Evolutionary conservation across 148 eudicot species (phyloP).

Genomic region (Vaccinium corymbosum): DNA sequence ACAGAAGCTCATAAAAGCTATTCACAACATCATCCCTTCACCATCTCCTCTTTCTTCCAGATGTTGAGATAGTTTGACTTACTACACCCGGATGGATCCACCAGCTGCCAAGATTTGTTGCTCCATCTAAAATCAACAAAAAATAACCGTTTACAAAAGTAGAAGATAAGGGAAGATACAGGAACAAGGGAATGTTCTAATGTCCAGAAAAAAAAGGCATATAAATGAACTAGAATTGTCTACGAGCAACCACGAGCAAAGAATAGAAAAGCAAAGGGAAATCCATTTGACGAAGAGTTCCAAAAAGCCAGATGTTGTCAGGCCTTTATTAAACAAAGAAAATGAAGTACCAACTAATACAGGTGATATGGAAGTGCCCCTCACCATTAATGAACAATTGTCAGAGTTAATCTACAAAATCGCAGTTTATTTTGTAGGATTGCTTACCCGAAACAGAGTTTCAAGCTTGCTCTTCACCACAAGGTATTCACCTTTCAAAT

Average conservation of each 20-base stretch:
- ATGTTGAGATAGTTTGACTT: neutral
- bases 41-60: neutral
- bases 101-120: conserved; percentile 35
- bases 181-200: neutral
- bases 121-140: conserved; percentile 31
- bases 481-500: conserved; percentile 14
- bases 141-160: neutral
- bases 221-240: neutral
- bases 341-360: neutral
- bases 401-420: neutral
- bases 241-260: neutral
- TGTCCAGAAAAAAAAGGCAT: neutral
- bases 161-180: neutral
- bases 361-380: neutral
- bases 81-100: conserved; percentile 27
- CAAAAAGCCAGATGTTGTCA: neutral
- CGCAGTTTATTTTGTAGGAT: neutral
- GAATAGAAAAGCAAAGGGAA: neutral
- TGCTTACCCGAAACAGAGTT: conserved; percentile 26
- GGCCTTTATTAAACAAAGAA: neutral
- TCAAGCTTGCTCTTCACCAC: conserved; percentile 21
- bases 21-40: neutral
- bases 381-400: neutral
- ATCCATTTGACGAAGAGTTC: neutral
- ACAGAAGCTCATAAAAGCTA: neutral